Evolutionary conservation across 2,329 filamentous ascomycete species (phyloP), one percentile per base, ranked within the genome.

Genomic region (Ustulina deusta): DNA sequence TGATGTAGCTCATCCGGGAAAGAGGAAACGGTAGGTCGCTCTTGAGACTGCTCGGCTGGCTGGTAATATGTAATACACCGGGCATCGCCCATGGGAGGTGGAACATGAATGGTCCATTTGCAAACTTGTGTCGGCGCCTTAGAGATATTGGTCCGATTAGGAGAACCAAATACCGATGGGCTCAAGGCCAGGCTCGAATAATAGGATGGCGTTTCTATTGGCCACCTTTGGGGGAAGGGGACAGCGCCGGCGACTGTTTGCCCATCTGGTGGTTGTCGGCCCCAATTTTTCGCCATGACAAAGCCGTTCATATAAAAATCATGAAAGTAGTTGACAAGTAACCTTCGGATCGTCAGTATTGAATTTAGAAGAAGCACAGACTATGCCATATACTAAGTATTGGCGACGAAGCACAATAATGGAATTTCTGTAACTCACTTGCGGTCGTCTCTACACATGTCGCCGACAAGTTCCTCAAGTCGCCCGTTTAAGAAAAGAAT

Each of bases 241-340:
- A 46, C 11, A 2, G 42, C 17, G 6, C 1, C 1, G 9, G 2
- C 1, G 20, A n/a, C 5, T 27, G 20, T 27, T 29, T 6, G 25
- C 27, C 2, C 2, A 17, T 22, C 3, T 15, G 2, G 2, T 48
- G 0, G 20, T 4, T 40, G 6, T 10, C 6, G 22, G 3, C 32
- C n/a, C 57, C 49, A 65, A 13, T 44, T 38, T 15, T 40, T 65
- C 0, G 57, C 63, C 25, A 49, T 56, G 3, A 32, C 27, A 15
- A 65, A 40, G 3, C 49, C 40, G 11, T 48, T 10, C 0, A 56
- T 42, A 13, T 61, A 61, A 3, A 65, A 61, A 44, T 66, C 42
- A 36, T 66, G 42, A 17, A 66, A 61, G 7, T 61, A 57, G 11
- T 56, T 42, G 4, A 66, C 20, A 5, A 61, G 4, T 20, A 61